These are phyloP conservation scores for Pulveroboletus sp. DNA, from an alignment of 768 basidiomycete genomes.

Conservation along the genomic window DNA sequence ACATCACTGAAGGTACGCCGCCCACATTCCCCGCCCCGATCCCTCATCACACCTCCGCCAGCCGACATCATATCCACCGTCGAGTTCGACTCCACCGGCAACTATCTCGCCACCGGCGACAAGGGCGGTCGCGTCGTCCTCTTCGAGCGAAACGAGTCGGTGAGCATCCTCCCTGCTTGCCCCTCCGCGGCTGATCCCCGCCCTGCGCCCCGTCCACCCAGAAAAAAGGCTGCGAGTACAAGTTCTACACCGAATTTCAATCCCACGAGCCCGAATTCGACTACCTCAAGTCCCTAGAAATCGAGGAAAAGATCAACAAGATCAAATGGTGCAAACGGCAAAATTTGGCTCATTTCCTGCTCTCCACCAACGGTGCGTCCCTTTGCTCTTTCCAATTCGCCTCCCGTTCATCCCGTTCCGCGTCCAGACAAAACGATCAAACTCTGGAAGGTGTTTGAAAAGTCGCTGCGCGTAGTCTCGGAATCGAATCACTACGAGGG, in stretches of 20 bases:
- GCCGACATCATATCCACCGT: constrained; percentile 99
- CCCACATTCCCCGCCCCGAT: constrained; percentile 12
- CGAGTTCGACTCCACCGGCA: constrained; percentile 99
- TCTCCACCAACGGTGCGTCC: constrained; percentile 89
- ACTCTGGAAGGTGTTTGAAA: constrained; percentile 99
- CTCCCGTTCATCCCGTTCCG: constrained; percentile 1
- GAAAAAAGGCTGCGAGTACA: constrained; percentile 99
- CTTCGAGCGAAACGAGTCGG: constrained; percentile 97
- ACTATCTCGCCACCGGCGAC: constrained; percentile 99
- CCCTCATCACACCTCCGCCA: constrained; percentile 34
- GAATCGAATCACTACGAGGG: constrained; percentile 93
- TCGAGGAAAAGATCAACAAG: constrained; percentile 99
- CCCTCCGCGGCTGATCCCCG: constrained; percentile 28
- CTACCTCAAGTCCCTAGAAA: constrained; percentile 99
- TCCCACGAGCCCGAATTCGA: constrained; percentile 99
- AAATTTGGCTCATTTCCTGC: constrained; percentile 93
- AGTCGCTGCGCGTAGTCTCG: constrained; percentile 89
- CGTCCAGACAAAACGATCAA: constrained; percentile 96
- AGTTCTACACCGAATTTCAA: constrained; percentile 99
- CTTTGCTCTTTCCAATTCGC: not conserved
- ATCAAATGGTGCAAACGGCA: constrained; percentile 99
- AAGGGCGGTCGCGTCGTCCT: constrained; percentile 98
- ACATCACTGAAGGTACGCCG: constrained; percentile 92
- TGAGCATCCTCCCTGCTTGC: constrained; percentile 36
- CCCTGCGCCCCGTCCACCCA: constrained; percentile 32